Percentiles rank a stretch among this genome's conserved stretches.
Evolutionary conservation across 2,329 filamentous ascomycete species (phyloP).

Genomic region (Scytalidium lignicola): DNA sequence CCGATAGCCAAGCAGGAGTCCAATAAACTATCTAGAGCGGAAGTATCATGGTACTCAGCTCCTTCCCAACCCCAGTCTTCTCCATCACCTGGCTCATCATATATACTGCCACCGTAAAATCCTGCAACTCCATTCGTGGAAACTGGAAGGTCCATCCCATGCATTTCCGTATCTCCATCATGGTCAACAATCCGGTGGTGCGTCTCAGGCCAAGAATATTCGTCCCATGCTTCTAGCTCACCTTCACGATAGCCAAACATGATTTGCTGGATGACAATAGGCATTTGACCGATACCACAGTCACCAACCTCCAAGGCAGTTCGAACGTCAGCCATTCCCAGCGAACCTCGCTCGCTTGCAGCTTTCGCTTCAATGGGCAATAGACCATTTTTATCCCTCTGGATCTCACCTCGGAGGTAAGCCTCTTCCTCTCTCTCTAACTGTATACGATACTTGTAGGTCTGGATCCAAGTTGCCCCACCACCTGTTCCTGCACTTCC

Average conservation of each 20-base stretch:
- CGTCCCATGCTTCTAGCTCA: slow-evolving; percentile 63
- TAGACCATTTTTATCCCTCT: slow-evolving; percentile 69
- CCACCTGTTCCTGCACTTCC: slow-evolving; percentile 59
- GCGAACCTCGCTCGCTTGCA: slow-evolving; percentile 62
- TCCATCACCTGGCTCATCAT: slow-evolving; percentile 52
- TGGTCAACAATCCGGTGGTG: slow-evolving; percentile 28
- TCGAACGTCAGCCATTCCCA: slow-evolving; percentile 74
- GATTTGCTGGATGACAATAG: slow-evolving; percentile 66
- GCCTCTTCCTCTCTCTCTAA: slow-evolving; percentile 71
- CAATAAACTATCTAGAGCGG: slow-evolving; percentile 50
- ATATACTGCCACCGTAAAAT: slow-evolving; percentile 42
- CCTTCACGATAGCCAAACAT: slow-evolving; percentile 69
- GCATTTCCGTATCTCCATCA: slow-evolving; percentile 31
- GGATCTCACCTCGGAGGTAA: slow-evolving; percentile 66
- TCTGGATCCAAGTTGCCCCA: slow-evolving; percentile 69
- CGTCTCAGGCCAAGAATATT: slow-evolving; percentile 42
- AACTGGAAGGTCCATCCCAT: slow-evolving; percentile 23
- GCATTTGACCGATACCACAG: slow-evolving; percentile 71
- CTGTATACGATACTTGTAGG: slow-evolving; percentile 69
- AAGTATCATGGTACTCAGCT: slow-evolving; percentile 44
- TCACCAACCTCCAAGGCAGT: slow-evolving; percentile 73
- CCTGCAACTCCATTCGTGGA: slow-evolving; percentile 40
- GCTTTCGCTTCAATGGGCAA: slow-evolving; percentile 78
- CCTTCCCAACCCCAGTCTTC: slow-evolving; percentile 63
- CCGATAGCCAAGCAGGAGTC: slow-evolving; percentile 29